A percentile compares a stretch with the other conserved stretches of the same genome.
Evolutionary conservation across 2,329 filamentous ascomycete genomes (phyloP).

Genomic region (Alternaria ventricosa): DNA sequence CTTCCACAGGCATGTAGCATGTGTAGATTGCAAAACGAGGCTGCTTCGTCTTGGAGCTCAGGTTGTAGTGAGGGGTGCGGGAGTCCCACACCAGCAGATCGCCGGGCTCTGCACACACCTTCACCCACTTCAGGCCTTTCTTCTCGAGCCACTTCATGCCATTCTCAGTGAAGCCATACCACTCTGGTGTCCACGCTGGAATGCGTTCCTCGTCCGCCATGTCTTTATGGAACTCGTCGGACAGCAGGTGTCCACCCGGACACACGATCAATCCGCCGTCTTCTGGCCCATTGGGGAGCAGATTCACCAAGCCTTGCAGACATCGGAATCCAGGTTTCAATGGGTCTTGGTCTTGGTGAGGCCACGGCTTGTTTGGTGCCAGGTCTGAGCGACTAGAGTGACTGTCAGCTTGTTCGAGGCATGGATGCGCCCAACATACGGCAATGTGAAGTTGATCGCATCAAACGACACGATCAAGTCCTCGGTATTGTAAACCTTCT

Average conservation of each 20-base stretch:
- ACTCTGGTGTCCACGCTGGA: constrained; percentile 40
- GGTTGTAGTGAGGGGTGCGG: constrained; percentile 49
- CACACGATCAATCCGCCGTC: constrained; percentile 49
- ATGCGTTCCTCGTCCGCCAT: constrained; percentile 36
- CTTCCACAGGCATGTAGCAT: constrained; percentile 47
- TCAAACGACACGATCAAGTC: constrained; percentile 51
- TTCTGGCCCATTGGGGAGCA: constrained; percentile 46
- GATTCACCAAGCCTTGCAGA: constrained; percentile 60
- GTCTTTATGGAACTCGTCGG: constrained; percentile 39
- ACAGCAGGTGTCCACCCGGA: constrained; percentile 39
- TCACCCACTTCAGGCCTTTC: constrained; percentile 48
- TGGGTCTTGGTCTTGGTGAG: constrained; percentile 42
- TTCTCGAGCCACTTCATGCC: constrained; percentile 52
- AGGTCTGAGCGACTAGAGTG: constrained; percentile 32
- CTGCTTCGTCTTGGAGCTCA: constrained; percentile 34
- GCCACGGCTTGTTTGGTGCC: constrained; percentile 41
- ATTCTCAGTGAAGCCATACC: constrained; percentile 43
- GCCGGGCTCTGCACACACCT: constrained; percentile 52
- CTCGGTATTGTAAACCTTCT: constrained; percentile 44
- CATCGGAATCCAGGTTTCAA: constrained; percentile 57
- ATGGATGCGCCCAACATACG: background rate
- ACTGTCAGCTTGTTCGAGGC: background rate
- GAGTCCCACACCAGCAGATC: constrained; percentile 55
- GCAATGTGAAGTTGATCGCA: constrained; percentile 46
- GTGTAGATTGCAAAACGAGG: constrained; percentile 44